Conservation (phyloP, 2,329 filamentous ascomycete genomes). For the Aspergillus phoenicis region DNA sequence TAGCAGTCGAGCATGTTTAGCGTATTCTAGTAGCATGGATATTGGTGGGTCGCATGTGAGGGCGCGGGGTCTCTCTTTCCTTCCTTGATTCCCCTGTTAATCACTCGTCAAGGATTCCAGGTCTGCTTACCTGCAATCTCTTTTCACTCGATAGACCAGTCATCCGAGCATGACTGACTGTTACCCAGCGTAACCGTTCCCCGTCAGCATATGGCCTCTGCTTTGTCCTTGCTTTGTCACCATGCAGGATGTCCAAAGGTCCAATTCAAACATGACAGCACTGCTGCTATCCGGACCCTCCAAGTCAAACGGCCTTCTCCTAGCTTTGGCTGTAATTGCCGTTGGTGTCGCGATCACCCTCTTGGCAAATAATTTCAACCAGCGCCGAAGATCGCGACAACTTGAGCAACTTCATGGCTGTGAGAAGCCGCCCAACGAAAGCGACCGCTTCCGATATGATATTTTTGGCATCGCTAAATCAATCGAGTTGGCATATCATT, state of each 20-base stretch:
- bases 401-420: constrained; percentile 4
- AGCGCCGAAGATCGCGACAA: background rate
- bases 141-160: no score
- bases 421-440: background rate
- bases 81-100: no score
- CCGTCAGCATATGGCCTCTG: background rate
- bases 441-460: background rate
- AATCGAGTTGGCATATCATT: constrained; percentile 1
- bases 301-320: background rate
- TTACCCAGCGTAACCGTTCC: background rate
- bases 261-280: background rate
- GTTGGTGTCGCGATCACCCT: background rate
- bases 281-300: background rate
- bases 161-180: no score
- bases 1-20: no score
- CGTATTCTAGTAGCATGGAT: no score
- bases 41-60: no score
- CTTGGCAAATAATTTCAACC: background rate
- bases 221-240: background rate
- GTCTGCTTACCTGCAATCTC: no score
- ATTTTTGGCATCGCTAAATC: constrained; percentile 6
- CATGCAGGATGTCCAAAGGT: background rate
- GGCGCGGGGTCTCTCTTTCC: no score
- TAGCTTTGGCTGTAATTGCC: background rate
- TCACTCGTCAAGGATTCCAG: no score